Evolutionary conservation across 2,329 filamentous ascomycete species (phyloP).

Genomic region (Neofusicoccum laricinum): DNA sequence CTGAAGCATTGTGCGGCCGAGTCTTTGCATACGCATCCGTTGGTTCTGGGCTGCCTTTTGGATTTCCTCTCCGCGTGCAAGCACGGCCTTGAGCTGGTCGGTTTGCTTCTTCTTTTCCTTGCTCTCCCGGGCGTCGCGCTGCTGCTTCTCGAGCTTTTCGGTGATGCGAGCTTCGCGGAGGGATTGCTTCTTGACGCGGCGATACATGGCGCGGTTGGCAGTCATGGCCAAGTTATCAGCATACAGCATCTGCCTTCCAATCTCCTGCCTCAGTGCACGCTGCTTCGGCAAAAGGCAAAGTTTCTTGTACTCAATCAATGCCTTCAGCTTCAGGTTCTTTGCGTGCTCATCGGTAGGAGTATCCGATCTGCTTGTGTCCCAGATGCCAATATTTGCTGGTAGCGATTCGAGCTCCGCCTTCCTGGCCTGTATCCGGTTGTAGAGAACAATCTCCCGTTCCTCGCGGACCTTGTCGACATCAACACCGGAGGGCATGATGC

Average conservation of each 20-base stretch:
- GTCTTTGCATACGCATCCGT: constrained; percentile 74
- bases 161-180: constrained; percentile 94
- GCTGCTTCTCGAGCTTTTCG: constrained; percentile 98
- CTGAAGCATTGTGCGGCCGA: constrained; percentile 81
- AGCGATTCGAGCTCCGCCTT: constrained; percentile 80
- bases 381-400: constrained; percentile 80
- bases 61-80: constrained; percentile 77
- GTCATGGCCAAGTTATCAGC: constrained; percentile 97
- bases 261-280: constrained; percentile 76
- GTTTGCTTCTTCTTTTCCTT: constrained; percentile 97
- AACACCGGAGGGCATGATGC: constrained; percentile 82
- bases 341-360: constrained; percentile 71
- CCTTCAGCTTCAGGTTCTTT: constrained; percentile 70
- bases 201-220: constrained; percentile 85
- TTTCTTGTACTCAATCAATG: constrained; percentile 93
- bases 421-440: constrained; percentile 83
- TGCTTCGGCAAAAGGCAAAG: constrained; percentile 86
- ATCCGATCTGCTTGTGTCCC: constrained; percentile 72
- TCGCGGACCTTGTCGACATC: constrained; percentile 83
- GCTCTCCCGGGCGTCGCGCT: constrained; percentile 90
- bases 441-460: constrained; percentile 82
- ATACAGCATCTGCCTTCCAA: constrained; percentile 89
- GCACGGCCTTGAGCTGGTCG: constrained; percentile 85
- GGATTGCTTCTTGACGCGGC: constrained; percentile 95
- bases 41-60: constrained; percentile 64